These are phyloP conservation scores for Quercus robur DNA, from an alignment of 306 rosid species.

Conservation along the genomic window DNA sequence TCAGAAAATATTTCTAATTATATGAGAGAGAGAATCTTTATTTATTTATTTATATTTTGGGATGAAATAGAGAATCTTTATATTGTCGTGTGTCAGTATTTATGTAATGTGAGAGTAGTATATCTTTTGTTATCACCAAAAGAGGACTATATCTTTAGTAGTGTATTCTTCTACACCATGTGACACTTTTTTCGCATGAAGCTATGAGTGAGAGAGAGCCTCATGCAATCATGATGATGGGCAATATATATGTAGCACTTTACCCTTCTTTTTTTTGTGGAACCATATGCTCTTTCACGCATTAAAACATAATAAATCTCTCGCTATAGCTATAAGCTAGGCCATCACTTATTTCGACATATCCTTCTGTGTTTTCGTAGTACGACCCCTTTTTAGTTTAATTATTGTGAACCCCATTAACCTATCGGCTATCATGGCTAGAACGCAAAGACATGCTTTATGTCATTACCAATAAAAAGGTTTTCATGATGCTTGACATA, in stretches of 20 bases:
- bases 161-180: constrained; percentile 37
- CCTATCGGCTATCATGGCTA: constrained; percentile 39
- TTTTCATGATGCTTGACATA: constrained; percentile 34
- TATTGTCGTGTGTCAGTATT: neutral
- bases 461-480: constrained; percentile 71
- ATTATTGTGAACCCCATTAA: constrained; percentile 42
- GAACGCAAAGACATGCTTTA: constrained; percentile 58
- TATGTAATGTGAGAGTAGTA: neutral
- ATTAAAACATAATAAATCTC: constrained; percentile 35
- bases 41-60: neutral
- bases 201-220: constrained; percentile 41
- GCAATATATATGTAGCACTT: constrained; percentile 14
- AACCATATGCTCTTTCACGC: constrained; percentile 8
- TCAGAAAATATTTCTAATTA: neutral
- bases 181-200: constrained; percentile 42
- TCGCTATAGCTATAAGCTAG: neutral
- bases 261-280: constrained; percentile 25
- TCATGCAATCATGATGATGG: constrained; percentile 49
- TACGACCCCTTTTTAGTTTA: constrained; percentile 63
- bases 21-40: neutral
- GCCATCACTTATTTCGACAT: constrained; percentile 18
- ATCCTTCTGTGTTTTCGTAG: constrained; percentile 40
- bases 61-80: neutral
- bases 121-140: constrained; percentile 24
- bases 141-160: constrained; percentile 30